phyloP scores from a whole-genome alignment of 805 yeast genomes.

The Nakazawaea populi region DNA sequence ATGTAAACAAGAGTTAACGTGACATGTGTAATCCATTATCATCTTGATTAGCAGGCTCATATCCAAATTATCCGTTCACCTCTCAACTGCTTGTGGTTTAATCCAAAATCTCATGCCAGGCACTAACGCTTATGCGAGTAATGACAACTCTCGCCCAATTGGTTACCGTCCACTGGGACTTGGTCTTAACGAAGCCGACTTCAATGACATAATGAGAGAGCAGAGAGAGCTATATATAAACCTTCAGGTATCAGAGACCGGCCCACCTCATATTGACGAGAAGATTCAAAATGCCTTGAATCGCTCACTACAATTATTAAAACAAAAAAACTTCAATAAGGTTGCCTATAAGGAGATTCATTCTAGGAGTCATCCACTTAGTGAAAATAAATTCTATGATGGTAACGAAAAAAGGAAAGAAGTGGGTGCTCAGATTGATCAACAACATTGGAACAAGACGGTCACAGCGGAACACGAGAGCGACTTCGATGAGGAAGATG shows the following conservation, averaged over 20 bases:
- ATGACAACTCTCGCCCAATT: too few relatives aligned
- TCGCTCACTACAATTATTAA: background rate
- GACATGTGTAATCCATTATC: too few relatives aligned
- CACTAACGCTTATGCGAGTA: too few relatives aligned
- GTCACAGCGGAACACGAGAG: conserved; percentile 4
- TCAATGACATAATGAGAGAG: background rate
- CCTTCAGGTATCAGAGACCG: background rate
- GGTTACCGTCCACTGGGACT: too few relatives aligned
- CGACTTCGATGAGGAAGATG: conserved; percentile 2
- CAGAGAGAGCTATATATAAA: background rate
- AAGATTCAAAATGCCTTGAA: background rate
- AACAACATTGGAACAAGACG: background rate
- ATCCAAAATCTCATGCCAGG: too few relatives aligned
- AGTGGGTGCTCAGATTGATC: background rate
- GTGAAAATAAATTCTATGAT: background rate
- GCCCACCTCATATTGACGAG: background rate
- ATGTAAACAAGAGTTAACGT: too few relatives aligned
- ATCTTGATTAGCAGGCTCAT: too few relatives aligned
- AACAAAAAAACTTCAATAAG: background rate
- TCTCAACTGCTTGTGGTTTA: too few relatives aligned
- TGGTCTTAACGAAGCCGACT: too few relatives aligned
- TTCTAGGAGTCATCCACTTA: background rate
- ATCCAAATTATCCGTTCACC: too few relatives aligned
- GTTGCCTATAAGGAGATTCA: background rate
- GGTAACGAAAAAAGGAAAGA: background rate